Percentiles rank a stretch among this genome's conserved stretches.
These are phyloP conservation scores for Tricholoma flavovirens DNA, from an alignment of 768 basidiomycete species.

Conservation along the genomic window DNA sequence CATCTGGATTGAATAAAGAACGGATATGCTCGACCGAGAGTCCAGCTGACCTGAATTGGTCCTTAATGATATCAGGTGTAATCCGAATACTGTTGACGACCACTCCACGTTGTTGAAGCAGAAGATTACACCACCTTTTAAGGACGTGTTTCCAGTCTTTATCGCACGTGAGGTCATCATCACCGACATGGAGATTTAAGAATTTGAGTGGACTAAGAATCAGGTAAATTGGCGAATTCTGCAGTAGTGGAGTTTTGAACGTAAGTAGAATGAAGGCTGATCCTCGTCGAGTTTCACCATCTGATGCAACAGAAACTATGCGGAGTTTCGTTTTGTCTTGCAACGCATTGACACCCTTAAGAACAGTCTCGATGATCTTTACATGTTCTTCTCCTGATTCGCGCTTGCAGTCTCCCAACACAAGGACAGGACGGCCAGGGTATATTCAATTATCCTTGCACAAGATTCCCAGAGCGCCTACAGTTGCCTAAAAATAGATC, in stretches of 20 bases:
- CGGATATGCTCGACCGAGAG: background rate
- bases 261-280: slow-evolving; percentile 19
- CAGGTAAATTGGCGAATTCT: too few species aligned
- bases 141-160: slow-evolving; percentile 31
- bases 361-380: slow-evolving; percentile 12
- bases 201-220: too few species aligned
- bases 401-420: slow-evolving; percentile 10
- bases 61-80: slow-evolving; percentile 15
- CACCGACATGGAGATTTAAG: slow-evolving; percentile 24
- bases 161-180: slow-evolving; percentile 29
- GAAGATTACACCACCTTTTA: slow-evolving; percentile 25
- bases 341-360: slow-evolving; percentile 8
- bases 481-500: slow-evolving; percentile 9
- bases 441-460: slow-evolving; percentile 7
- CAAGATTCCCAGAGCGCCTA: slow-evolving; percentile 5
- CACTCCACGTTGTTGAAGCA: slow-evolving; percentile 20
- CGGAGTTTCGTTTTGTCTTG: slow-evolving; percentile 1
- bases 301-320: slow-evolving; percentile 19
- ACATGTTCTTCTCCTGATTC: slow-evolving; percentile 13
- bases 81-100: slow-evolving; percentile 19
- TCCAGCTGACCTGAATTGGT: slow-evolving; percentile 20
- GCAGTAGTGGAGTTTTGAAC: slow-evolving; percentile 12
- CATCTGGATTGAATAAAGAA: slow-evolving; percentile 20
- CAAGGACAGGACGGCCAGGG: slow-evolving; percentile 3
- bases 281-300: slow-evolving; percentile 25